These are phyloP conservation scores for Salix caprea DNA, from an alignment of 345 rosid species.

Conservation along the genomic window DNA sequence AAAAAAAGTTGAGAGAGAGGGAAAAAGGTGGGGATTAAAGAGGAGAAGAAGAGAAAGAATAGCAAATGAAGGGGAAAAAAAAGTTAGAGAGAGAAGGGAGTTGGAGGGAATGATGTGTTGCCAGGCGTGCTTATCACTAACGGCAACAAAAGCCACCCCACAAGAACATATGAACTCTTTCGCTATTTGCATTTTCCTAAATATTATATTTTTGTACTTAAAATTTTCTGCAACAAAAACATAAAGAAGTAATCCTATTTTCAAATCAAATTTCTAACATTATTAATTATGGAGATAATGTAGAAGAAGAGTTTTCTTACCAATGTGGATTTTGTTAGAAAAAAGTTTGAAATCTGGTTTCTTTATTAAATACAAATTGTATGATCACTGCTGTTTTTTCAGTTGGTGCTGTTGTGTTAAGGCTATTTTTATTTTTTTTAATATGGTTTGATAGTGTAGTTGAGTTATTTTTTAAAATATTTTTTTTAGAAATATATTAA, in stretches of 20 bases:
- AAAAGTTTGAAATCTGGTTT: neutral
- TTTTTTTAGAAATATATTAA: no score
- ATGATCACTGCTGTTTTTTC: neutral
- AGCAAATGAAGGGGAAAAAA: neutral
- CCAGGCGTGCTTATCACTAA: constrained; percentile 99
- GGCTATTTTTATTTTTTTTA: no score
- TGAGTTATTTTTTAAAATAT: no score
- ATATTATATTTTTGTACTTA: no score
- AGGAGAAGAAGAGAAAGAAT: neutral
- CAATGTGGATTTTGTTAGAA: neutral
- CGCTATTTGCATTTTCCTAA: neutral
- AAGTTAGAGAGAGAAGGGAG: constrained; percentile 23
- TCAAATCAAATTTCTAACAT: no score
- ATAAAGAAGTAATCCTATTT: no score
- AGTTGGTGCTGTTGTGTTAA: no score
- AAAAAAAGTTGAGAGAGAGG: constrained; percentile 25
- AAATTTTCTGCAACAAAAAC: no score
- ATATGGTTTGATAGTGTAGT: fast-evolving
- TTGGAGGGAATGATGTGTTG: constrained; percentile 80
- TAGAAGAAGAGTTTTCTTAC: neutral
- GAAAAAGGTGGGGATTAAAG: constrained; percentile 14
- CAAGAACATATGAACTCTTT: constrained; percentile 31
- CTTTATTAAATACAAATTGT: no score
- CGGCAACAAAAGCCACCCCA: constrained; percentile 48
- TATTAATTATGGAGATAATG: no score